A percentile compares a stretch with the other conserved stretches of the same genome.
Conservation (phyloP, 345 rosid genomes). For the Dovyalis caffra region DNA sequence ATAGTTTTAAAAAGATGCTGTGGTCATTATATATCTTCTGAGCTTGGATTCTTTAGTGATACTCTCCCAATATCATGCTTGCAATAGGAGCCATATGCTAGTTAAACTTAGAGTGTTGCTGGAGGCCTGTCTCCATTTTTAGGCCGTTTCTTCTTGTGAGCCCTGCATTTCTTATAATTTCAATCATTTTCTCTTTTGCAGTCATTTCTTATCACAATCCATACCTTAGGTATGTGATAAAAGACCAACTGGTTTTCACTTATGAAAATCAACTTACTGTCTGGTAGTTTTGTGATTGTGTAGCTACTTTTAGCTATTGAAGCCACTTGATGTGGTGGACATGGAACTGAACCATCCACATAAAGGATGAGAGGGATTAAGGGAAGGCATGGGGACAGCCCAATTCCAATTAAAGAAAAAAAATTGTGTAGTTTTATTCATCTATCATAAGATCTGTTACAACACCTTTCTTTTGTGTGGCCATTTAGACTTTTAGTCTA, state of each 20-base stretch:
- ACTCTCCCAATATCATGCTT: not conserved
- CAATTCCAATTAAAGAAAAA: not conserved
- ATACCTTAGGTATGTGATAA: not conserved
- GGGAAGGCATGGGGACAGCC: not conserved
- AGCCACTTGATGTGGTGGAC: not conserved
- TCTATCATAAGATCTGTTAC: not conserved
- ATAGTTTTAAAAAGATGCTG: not conserved
- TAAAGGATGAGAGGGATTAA: not conserved
- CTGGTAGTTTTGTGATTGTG: not conserved
- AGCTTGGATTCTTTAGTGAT: not conserved
- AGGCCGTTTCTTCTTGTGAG: not conserved
- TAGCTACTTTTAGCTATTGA: not conserved
- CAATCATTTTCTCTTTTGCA: not conserved
- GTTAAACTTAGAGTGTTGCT: not conserved
- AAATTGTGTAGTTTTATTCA: not conserved
- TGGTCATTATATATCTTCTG: not conserved
- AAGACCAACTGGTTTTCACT: not conserved
- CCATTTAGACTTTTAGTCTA: not conserved
- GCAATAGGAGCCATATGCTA: not conserved
- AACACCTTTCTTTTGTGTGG: not conserved
- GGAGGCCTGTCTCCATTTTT: not conserved
- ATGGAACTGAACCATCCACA: not conserved
- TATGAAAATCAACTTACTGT: not conserved
- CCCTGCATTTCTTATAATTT: not conserved
- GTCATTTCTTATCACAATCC: not conserved